Percentiles rank a stretch among this genome's conserved stretches.
These are phyloP conservation scores for Corymbia citriodora DNA, from an alignment of 441 rosid genomes.

Conservation along the genomic window DNA sequence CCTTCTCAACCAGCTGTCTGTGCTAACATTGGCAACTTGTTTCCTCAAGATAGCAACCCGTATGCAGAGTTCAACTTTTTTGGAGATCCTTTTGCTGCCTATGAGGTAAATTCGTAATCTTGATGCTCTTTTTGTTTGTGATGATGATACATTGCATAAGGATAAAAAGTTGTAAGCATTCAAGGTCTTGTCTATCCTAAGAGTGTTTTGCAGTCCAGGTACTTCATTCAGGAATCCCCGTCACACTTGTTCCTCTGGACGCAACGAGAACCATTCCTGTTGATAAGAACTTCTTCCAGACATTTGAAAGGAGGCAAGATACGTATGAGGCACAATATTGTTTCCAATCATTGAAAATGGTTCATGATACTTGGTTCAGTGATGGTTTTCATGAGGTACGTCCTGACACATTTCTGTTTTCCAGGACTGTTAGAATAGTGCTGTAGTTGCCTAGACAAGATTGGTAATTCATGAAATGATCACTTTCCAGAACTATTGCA, in stretches of 20 bases:
- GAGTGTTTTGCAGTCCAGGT: constrained; percentile 38
- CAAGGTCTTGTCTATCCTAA: not conserved
- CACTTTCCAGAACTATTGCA: constrained; percentile 53
- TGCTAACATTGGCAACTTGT: constrained; percentile 65
- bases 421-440: not conserved
- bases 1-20: constrained; percentile 46
- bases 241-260: constrained; percentile 82
- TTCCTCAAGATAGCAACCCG: constrained; percentile 63
- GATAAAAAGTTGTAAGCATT: not conserved
- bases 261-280: constrained; percentile 84
- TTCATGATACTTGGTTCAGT: constrained; percentile 62
- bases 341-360: constrained; percentile 66
- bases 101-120: constrained; percentile 38
- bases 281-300: constrained; percentile 43
- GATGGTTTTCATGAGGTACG: constrained; percentile 48
- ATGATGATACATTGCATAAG: not conserved
- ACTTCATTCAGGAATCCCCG: constrained; percentile 78
- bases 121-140: not conserved
- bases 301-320: constrained; percentile 44
- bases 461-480: not conserved
- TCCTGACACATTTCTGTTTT: not conserved
- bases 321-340: constrained; percentile 82
- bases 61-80: constrained; percentile 87
- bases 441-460: not conserved
- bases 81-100: constrained; percentile 83